A percentile compares a stretch with the other conserved stretches of the same genome.
phyloP scores from a whole-genome alignment of 306 rosid species.

The Sindora glabra region DNA sequence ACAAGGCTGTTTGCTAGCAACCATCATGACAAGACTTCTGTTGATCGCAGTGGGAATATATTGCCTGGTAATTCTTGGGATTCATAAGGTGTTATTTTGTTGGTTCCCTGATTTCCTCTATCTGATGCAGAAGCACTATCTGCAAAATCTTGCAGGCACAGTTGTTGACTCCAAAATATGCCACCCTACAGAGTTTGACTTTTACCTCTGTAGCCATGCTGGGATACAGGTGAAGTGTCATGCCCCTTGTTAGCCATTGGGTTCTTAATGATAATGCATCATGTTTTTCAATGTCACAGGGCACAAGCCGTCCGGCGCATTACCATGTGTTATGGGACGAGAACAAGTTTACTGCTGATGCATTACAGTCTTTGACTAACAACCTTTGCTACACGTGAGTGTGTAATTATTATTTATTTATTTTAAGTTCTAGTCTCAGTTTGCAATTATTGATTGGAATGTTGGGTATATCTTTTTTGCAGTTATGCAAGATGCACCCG shows the following conservation, averaged over 20 bases:
- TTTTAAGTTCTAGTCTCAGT: not conserved
- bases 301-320: constrained; percentile 97
- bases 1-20: constrained; percentile 85
- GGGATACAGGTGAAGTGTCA: constrained; percentile 83
- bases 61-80: constrained; percentile 89
- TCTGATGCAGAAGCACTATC: not conserved
- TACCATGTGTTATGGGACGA: constrained; percentile 98
- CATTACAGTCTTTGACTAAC: constrained; percentile 66
- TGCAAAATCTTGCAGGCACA: constrained; percentile 46
- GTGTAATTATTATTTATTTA: too few species aligned
- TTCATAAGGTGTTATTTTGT: not conserved
- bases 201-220: constrained; percentile 91
- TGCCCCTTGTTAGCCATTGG: too few species aligned
- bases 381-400: constrained; percentile 96
- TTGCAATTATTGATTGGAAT: not conserved
- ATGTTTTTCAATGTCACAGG: constrained; percentile 41
- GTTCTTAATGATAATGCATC: too few species aligned
- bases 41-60: constrained; percentile 88
- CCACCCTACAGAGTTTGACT: constrained; percentile 91
- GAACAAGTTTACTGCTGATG: constrained; percentile 88
- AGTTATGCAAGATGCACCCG: constrained; percentile 96
- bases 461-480: not conserved
- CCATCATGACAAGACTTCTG: constrained; percentile 49
- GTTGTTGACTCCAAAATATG: constrained; percentile 97
- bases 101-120: not conserved